Evolutionary conservation across 192 early-diverging fungal genomes (phyloP).

Genomic region (Gaertneriomyces semiglobifer): DNA sequence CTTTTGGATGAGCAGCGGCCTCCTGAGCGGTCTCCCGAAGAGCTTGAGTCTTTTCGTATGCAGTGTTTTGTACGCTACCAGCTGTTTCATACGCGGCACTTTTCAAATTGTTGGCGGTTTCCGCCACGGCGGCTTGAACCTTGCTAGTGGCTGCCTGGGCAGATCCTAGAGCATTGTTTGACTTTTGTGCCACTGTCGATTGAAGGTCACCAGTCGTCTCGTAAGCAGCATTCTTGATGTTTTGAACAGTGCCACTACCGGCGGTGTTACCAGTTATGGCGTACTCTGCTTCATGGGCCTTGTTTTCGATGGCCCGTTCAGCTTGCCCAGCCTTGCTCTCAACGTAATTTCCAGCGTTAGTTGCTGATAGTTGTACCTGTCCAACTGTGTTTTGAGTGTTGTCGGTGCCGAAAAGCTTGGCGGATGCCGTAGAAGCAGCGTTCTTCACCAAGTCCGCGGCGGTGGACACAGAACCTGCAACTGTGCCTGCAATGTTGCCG

Average conservation of each 20-base stretch:
- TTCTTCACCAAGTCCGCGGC: constrained; percentile 23
- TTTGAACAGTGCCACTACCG: neutral
- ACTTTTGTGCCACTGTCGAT: too few relatives aligned
- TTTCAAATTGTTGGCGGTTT: neutral
- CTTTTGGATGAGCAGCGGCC: neutral
- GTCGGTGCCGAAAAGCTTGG: constrained; percentile 6
- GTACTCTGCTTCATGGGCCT: neutral
- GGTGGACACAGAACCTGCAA: constrained; percentile 13
- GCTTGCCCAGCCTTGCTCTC: too few relatives aligned
- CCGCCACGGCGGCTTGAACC: neutral
- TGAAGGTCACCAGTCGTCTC: neutral
- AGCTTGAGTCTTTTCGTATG: neutral
- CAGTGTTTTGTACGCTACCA: neutral
- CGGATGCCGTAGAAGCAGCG: neutral
- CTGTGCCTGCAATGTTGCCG: constrained; percentile 10
- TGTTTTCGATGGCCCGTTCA: neutral
- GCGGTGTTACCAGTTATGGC: too few relatives aligned
- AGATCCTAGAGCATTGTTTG: neutral
- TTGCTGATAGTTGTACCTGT: constrained; percentile 9
- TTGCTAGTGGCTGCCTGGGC: neutral
- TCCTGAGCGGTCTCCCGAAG: neutral
- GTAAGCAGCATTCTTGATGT: neutral
- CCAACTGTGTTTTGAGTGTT: constrained; percentile 9
- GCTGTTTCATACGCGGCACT: neutral
- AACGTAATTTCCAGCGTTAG: neutral